Evolutionary conservation across 2,329 filamentous ascomycete species (phyloP), one percentile per base, ranked within the genome.

Genomic region (Teratosphaeria epicoccoides): DNA sequence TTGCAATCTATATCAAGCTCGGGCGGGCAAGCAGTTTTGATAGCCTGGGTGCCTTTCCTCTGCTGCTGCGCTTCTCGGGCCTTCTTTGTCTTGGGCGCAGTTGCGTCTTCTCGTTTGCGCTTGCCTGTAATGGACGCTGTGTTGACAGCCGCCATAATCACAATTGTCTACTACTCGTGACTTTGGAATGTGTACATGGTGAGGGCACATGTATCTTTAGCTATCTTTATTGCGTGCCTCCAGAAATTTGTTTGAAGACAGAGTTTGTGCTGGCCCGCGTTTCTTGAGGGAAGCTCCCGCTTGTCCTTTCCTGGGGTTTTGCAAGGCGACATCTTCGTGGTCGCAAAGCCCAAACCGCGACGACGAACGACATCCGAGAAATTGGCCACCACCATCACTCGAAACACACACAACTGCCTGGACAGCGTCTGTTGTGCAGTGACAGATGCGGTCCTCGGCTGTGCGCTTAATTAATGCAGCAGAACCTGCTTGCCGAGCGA

Each of bases 391-490:
- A 44, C 45, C 43, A 4, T 17, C 43, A 46, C 26, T 22, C 17
- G n/a, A 40, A 40, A 40, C 46, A 24, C 29, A 45, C 44, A 22
- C 22, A 22, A 25, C 4, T 52, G 25, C 12, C 22, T 24, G 24
- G 43, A 11, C 7, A 53, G 55, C 59, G 50, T 64, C 59, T 62
- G 59, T 60, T 59, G 59, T 63, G 59, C 56, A 68, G 70, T 68
- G 68, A 72, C 73, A 70, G 72, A 74, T 74, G 72, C 71, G 66
- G 70, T 66, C 68, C 67, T 61, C 62, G 59, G 65, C 58, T 62
- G 54, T 60, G 62, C 61, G 61, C 58, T 61, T 33, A 29, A 71
- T 70, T 69, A 70, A 76, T 76, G 73, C 75, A 72, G 66, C 64
- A 73, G 66, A 69, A 71, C 66, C 66, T 65, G 59, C 62, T 68